Evolutionary conservation across 371 early-diverging fungal genomes (phyloP), one percentile per base, ranked within the genome.

Genomic region (Rhizomucor miehei): DNA sequence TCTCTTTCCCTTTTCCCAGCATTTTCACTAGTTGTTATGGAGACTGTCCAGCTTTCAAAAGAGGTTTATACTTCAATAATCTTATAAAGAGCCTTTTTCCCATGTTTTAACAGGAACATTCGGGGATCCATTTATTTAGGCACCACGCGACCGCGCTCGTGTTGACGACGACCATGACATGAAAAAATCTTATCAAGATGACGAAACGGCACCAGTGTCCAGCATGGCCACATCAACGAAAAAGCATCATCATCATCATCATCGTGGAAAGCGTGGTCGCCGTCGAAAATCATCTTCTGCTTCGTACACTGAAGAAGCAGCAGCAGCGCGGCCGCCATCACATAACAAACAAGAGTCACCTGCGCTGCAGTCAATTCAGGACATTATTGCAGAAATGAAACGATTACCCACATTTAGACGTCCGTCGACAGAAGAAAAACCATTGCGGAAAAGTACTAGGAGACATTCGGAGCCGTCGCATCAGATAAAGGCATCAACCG

Each of bases 311-410:
- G 17, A 60, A 5, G 36, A 55, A 0, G 57, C 55, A 12, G 19
- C 56, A 45, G 43, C 64, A 4, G 57, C 29, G 29, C 29, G 29
- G n/a, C n/a, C n/a, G n/a, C n/a, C n/a, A n/a, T n/a, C n/a, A n/a
- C n/a, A n/a, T n/a, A n/a, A n/a, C n/a, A n/a, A 29, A 29, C 29
- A 60, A 23, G 64, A 59, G 3, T 60, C 69, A 8, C 67, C 69
- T 35, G 75, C 69, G 3, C 50, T 71, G 19, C 67, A 71, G 29
- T 74, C 75, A 4, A 50, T 74, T 8, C 66, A 71, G 40, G 71
- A 74, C 25, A 68, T 74, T 16, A 74, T 74, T 29, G 51, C 62
- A 38, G 66, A 69, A 23, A 66, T 74, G 52, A 68, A 63, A 38
- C 59, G 69, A 8, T 37, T 56, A 36, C 56, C 56, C 0, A 29